Base-by-base conservation (phyloP, 768 basidiomycete species). In the Leccinum longicurvipes region DNA sequence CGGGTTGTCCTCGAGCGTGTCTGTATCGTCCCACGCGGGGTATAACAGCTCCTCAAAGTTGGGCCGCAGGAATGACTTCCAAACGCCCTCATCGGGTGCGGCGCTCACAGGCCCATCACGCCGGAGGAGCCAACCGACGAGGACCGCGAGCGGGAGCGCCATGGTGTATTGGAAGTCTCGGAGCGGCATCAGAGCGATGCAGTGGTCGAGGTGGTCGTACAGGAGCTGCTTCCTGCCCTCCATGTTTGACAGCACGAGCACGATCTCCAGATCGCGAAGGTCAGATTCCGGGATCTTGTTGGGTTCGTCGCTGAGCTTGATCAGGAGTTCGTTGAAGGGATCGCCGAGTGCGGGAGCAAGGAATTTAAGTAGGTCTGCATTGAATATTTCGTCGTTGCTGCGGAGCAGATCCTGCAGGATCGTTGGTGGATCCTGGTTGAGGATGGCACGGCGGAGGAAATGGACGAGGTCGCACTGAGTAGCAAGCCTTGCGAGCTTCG, bases 111-210 rank as follows among this genome's bases (percentile, higher is more conserved):
- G 56, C 6, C 31, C 54, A 21, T 57, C 47, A 9, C 41, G 53
- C 14, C 56, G 56, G n/a, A 55, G 47, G n/a, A 57, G 41, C 56
- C 52, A 54, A 34, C 53, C 25, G 0, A 57, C 52, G 6, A 54
- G 32, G 25, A 47, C 52, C 3, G 52, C 27, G 9, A 54, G 34
- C 8, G 56, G 53, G 10, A 57, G 25, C 6, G 56, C 53, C 52
- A 49, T 57, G 39, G 39, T 3, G 24, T 48, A 15, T 23, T 23
- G 47, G 47, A 25, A 29, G 8, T 27, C 42, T 8, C 23, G 36
- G 15, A 44, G 54, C 5, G 45, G 36, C 23, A 57, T 48, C 56
- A 4, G 47, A 5, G 29, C 25, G 19, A 55, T 55, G 41, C 24
- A 51, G 17, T 14, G 23, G 27, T 57, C 47, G 19, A 57, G 24